These are phyloP conservation scores for Phytomonas serpens DNA, from an alignment of 208 protist genomes.

Conservation along the genomic window DNA sequence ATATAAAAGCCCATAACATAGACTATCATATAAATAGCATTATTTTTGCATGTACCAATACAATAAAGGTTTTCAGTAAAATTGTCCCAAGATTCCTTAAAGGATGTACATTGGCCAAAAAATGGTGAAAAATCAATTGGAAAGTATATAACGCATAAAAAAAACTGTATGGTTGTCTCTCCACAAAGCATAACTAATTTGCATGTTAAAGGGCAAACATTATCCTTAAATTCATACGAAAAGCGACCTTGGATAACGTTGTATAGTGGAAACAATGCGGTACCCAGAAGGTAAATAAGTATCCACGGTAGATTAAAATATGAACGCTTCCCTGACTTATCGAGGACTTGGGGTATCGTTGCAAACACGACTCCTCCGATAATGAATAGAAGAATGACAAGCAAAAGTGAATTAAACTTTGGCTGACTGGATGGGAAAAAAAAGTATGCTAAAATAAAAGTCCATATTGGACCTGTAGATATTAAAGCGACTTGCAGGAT, in stretches of 20 bases:
- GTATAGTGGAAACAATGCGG: constrained; percentile 28
- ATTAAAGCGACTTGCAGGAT: constrained; percentile 32
- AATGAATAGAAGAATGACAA: constrained; percentile 21
- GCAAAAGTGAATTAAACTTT: constrained; percentile 17
- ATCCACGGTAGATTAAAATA: constrained; percentile 34
- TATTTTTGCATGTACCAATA: constrained; percentile 20
- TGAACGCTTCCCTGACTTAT: constrained; percentile 13
- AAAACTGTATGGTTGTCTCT: constrained; percentile 23
- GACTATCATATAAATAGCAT: constrained; percentile 25
- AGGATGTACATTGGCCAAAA: constrained; percentile 22
- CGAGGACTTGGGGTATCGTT: constrained; percentile 20
- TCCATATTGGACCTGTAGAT: constrained; percentile 39
- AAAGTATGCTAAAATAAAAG: constrained; percentile 23
- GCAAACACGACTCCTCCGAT: constrained; percentile 21
- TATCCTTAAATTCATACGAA: constrained; percentile 22
- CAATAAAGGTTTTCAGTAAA: constrained; percentile 18
- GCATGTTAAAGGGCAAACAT: constrained; percentile 16
- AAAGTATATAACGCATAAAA: constrained; percentile 27
- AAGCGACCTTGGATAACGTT: constrained; percentile 38
- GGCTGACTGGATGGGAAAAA: constrained; percentile 31
- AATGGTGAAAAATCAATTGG: constrained; percentile 33
- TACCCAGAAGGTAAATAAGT: constrained; percentile 22
- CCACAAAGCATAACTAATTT: constrained; percentile 32
- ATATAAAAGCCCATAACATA: constrained; percentile 39
- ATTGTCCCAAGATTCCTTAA: constrained; percentile 31